A percentile compares a stretch with the other conserved stretches of the same genome.
phyloP scores from a whole-genome alignment of 139 green algal species.

The Pseudopediastrum boryanum region DNA sequence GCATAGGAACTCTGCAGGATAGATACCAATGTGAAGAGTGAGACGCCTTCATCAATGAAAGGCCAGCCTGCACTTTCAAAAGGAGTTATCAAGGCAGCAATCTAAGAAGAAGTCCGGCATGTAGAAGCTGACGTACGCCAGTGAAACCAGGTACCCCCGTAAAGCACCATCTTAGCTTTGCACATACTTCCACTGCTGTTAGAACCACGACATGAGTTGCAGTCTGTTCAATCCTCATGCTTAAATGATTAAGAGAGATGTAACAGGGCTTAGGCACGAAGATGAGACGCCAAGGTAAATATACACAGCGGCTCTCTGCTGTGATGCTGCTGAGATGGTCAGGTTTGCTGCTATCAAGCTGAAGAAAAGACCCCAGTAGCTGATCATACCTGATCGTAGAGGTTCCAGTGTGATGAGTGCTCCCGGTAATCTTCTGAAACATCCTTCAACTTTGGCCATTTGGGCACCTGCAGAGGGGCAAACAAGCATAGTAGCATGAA shows the following conservation, averaged over 20 bases:
- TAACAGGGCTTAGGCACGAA: too few relatives aligned
- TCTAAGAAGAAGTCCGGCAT: neutral
- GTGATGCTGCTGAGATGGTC: neutral
- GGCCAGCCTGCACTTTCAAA: neutral
- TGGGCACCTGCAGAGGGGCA: constrained; percentile 26
- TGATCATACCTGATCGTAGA: constrained; percentile 27
- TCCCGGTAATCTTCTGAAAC: constrained; percentile 34
- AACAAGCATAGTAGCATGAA: constrained; percentile 3
- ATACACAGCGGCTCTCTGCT: too few relatives aligned
- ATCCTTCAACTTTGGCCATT: constrained; percentile 35
- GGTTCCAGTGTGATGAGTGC: neutral
- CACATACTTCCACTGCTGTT: neutral
- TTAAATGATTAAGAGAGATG: too few relatives aligned
- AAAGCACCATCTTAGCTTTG: neutral
- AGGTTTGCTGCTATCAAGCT: neutral
- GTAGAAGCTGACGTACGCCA: neutral
- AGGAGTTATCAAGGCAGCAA: neutral
- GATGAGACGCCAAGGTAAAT: too few relatives aligned
- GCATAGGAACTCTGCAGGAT: constrained; percentile 23
- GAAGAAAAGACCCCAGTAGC: neutral
- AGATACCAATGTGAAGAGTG: neutral
- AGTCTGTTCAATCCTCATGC: too few relatives aligned
- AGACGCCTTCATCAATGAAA: neutral
- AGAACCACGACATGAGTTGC: too few relatives aligned
- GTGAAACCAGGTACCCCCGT: neutral